Evolutionary conservation across 306 rosid species (phyloP).

Genomic region (Inga oerstediana): DNA sequence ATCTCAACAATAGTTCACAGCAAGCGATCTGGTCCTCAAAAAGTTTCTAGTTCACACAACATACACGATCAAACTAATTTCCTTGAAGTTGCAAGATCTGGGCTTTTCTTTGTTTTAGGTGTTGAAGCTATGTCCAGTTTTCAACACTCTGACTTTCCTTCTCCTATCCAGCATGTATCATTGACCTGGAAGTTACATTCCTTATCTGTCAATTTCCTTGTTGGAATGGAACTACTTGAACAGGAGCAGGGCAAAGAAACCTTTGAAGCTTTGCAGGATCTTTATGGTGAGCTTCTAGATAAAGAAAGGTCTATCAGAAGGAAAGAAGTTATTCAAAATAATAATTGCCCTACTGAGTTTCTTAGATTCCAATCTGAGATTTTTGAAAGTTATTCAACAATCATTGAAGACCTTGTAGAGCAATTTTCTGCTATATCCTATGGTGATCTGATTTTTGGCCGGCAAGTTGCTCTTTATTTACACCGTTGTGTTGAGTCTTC

Average conservation of each 20-base stretch:
- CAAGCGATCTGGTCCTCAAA: slow-evolving; percentile 55
- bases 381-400: slow-evolving; percentile 70
- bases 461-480: slow-evolving; percentile 88
- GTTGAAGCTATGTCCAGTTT: slow-evolving; percentile 75
- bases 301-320: slow-evolving; percentile 46
- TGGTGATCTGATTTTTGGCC: slow-evolving; percentile 81
- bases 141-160: slow-evolving; percentile 51
- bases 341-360: slow-evolving; percentile 49
- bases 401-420: slow-evolving; percentile 84
- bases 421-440: slow-evolving; percentile 88
- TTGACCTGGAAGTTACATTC: slow-evolving; percentile 93
- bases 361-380: slow-evolving; percentile 76
- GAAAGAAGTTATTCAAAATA: slow-evolving; percentile 30
- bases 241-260: slow-evolving; percentile 67
- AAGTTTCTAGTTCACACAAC: slow-evolving; percentile 40
- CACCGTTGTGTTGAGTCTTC: slow-evolving; percentile 77
- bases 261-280: slow-evolving; percentile 87
- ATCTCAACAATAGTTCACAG: slow-evolving; percentile 65
- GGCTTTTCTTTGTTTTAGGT: slow-evolving; percentile 85
- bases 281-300: slow-evolving; percentile 76
- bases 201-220: slow-evolving; percentile 77
- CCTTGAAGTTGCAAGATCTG: slow-evolving; percentile 74
- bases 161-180: slow-evolving; percentile 73
- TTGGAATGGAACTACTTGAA: slow-evolving; percentile 81
- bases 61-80: slow-evolving; percentile 45